Conservation (phyloP, 2,329 filamentous ascomycete genomes). For the Allantophomopsis lycopodina region DNA sequence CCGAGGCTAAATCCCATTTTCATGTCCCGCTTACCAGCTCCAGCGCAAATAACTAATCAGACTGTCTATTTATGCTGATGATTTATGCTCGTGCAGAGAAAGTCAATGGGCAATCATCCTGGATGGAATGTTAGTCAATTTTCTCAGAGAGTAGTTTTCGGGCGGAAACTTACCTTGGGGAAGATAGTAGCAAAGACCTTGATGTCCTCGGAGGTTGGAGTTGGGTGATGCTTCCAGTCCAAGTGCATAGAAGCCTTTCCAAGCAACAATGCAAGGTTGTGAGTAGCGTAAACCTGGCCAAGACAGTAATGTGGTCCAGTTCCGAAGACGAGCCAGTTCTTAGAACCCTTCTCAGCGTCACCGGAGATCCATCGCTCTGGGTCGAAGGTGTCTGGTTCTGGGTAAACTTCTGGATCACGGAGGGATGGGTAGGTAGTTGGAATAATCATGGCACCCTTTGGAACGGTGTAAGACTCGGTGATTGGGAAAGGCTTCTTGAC, state of each 20-base stretch:
- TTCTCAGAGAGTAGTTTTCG: slow-evolving; percentile 1
- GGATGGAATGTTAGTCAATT: slow-evolving; percentile 8
- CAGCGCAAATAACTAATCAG: too few relatives aligned
- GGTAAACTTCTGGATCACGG: slow-evolving; percentile 85
- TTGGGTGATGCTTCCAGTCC: slow-evolving; percentile 83
- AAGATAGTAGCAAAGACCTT: slow-evolving; percentile 98
- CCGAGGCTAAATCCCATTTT: too few relatives aligned
- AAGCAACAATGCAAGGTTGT: slow-evolving; percentile 79
- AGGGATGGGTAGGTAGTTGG: slow-evolving; percentile 83
- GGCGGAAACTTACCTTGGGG: slow-evolving; percentile 61
- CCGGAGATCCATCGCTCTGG: slow-evolving; percentile 87
- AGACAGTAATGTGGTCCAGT: slow-evolving; percentile 94
- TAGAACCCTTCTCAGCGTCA: slow-evolving; percentile 65
- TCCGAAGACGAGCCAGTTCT: slow-evolving; percentile 96
- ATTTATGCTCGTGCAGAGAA: slow-evolving; percentile 30
- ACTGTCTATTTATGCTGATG: too few relatives aligned
- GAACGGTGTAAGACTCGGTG: slow-evolving; percentile 75
- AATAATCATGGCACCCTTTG: slow-evolving; percentile 91
- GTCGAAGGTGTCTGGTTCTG: slow-evolving; percentile 77
- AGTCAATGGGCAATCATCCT: slow-evolving; percentile 76
- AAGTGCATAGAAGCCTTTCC: slow-evolving; percentile 79
- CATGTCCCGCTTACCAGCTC: too few relatives aligned
- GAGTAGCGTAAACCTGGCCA: slow-evolving; percentile 80
- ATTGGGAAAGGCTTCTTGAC: slow-evolving; percentile 94
- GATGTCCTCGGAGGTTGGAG: slow-evolving; percentile 78